Base-by-base conservation (phyloP, 163 green algal genomes). In the Chlorella variabilis region DNA sequence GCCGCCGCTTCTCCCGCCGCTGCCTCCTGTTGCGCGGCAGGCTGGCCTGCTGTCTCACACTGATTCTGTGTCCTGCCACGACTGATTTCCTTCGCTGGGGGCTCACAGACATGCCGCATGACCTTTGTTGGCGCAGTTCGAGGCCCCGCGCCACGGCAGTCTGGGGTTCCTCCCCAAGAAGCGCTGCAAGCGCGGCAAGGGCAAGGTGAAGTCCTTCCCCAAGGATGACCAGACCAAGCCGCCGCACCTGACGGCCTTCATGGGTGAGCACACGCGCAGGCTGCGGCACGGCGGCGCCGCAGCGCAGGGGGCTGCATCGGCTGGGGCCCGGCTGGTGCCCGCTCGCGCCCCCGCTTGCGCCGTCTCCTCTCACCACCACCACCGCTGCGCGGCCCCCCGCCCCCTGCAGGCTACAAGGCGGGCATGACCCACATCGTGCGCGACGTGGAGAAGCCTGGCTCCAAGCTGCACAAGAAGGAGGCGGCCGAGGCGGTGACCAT, bases 381-480 rank as follows among this genome's bases (percentile, higher is more conserved):
- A 38, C 29, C 7, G 4, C 18, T 18, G 15, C 59, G 34, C n/a
- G n/a, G n/a, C n/a, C n/a, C n/a, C n/a, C n/a, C n/a, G n/a, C n/a
- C n/a, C n/a, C 9, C n/a, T 45, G 58, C 74, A 80, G 74, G 74
- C 71, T 99, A 98, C 96, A 99, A 99, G 93, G 97, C 97, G 39
- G 97, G 97, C 91, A 98, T 98, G 94, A 99, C 97, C 61, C 97
- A 99, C 94, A 99, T 99, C 84, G 77, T 98, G 61, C 96, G 97
- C 77, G 97, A 99, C 73, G 97, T 99, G 56, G 97, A 99, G 75
- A 98, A 99, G 94, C 96, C 96, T 20, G 97, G 97, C 81, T 99
- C 95, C 88, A 99, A 99, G 94, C 91, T 98, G 77, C 97, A 99
- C 93, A 99, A 99, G 95, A 99, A 99, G 95, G 97, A 99, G 93